phyloP scores from a whole-genome alignment of 2,329 filamentous ascomycete genomes.

The Plectosphaerella plurivora region DNA sequence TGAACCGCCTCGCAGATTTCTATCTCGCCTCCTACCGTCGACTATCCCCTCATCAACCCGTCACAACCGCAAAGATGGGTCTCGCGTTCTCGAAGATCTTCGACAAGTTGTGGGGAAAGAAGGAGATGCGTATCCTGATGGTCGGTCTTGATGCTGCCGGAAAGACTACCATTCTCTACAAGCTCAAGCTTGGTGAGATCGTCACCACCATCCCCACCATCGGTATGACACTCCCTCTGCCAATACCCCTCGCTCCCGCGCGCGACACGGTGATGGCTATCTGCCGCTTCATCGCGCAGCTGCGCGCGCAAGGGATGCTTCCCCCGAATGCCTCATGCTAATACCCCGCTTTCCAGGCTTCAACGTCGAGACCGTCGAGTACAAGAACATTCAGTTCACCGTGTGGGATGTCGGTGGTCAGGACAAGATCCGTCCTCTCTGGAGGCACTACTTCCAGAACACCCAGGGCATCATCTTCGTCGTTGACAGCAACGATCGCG shows the following conservation, averaged over 20 bases:
- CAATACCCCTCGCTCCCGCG: neutral
- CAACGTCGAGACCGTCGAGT: slow-evolving; percentile 98
- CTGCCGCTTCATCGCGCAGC: too few relatives aligned
- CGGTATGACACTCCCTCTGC: slow-evolving; percentile 37
- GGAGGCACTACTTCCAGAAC: slow-evolving; percentile 94
- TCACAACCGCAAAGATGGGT: slow-evolving; percentile 64
- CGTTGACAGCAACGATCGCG: slow-evolving; percentile 97
- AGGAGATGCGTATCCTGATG: slow-evolving; percentile 99
- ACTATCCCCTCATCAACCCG: slow-evolving; percentile 1
- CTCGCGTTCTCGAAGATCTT: slow-evolving; percentile 92
- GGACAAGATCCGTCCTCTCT: slow-evolving; percentile 96
- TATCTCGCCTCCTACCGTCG: neutral
- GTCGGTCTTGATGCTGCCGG: slow-evolving; percentile 94
- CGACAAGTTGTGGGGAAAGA: slow-evolving; percentile 92
- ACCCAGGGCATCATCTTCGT: slow-evolving; percentile 99
- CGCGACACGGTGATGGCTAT: neutral
- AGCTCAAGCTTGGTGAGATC: slow-evolving; percentile 96
- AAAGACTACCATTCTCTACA: slow-evolving; percentile 99
- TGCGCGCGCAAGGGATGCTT: too few relatives aligned
- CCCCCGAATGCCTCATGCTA: neutral
- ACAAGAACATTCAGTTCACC: slow-evolving; percentile 99
- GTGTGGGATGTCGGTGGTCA: slow-evolving; percentile 99
- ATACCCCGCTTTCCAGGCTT: slow-evolving; percentile 40
- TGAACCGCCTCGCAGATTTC: neutral
- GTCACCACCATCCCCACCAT: slow-evolving; percentile 98